Base-by-base conservation (phyloP, 2,329 filamentous ascomycete species). In the Nannizzia gypsea region DNA sequence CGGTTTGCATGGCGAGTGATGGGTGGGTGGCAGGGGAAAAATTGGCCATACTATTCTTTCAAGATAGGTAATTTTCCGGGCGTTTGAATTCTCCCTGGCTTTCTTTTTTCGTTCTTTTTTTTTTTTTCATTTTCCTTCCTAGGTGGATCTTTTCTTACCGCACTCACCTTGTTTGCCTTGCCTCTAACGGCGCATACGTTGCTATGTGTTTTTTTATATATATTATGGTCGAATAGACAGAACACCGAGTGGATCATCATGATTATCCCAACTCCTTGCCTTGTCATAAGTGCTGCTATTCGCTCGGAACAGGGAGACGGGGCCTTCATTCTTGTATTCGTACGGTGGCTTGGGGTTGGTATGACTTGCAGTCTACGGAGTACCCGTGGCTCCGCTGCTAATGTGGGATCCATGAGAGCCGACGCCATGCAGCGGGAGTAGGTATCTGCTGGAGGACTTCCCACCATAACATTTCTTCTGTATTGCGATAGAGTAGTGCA, bases 291-390 rank as follows among this genome's bases (percentile, higher is more conserved):
- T 13, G 44, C 22, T 50, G 22, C 44, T 26, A 50, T 26, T 50
- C 22, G 20, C 11, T 20, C 22, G 2, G 22, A 2, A 24, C 20
- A 50, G 4, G 8, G 13, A 15, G 44, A 26, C 22, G 24, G 50
- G 50, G 9, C 6, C 26, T 54, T 54, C 28, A 36, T 13, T 24
- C 2, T 11, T 54, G 28, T 31, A 34, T 34, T 31, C 11, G 26
- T 36, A 54, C 50, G 13, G 26, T 54, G 50, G 50, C 24, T 54
- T 6, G 15, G 13, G 13, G 26, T 17, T 54, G 28, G 26, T 8
- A 54, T 54, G 50, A 54, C 50, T 54, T 54, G 50, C 50, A 54
- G 50, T 31, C 50, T 34, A n/a, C n/a, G n/a, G n/a, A n/a, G n/a
- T n/a, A 6, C 15, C 44, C 20, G 22, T 50, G 20, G 22, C 44